Evolutionary conservation across 257 asterid genomes (phyloP).

Genomic region (Jacaranda copaia): DNA sequence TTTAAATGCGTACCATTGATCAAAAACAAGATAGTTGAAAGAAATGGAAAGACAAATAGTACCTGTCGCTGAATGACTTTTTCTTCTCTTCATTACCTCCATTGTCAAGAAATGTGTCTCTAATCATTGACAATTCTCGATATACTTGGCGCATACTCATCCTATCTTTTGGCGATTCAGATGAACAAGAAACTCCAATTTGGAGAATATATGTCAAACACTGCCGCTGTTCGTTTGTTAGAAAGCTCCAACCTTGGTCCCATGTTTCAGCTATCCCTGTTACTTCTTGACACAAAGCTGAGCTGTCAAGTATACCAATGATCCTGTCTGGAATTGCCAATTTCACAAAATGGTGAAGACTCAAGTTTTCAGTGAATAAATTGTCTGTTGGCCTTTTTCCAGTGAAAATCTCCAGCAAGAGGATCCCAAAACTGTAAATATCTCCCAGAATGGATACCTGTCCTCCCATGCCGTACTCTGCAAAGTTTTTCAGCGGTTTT

Average conservation of each 20-base stretch:
- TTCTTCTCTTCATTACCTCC: constrained; percentile 15
- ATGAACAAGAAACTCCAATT: constrained; percentile 47
- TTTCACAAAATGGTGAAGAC: constrained; percentile 50
- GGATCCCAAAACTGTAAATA: constrained; percentile 59
- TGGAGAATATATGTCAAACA: constrained; percentile 40
- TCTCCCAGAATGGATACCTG: constrained; percentile 50
- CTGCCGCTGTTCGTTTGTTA: constrained; percentile 26
- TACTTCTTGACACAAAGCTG: constrained; percentile 40
- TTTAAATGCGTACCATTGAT: background rate
- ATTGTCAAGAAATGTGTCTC: constrained; percentile 11
- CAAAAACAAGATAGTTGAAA: background rate
- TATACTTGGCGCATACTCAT: constrained; percentile 42
- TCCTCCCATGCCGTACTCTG: constrained; percentile 61
- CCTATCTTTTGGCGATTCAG: constrained; percentile 41
- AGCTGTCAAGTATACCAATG: constrained; percentile 41
- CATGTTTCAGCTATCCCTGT: constrained; percentile 39
- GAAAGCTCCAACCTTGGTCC: constrained; percentile 34
- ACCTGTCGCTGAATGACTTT: constrained; percentile 21
- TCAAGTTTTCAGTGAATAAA: constrained; percentile 48
- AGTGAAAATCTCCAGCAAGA: constrained; percentile 57
- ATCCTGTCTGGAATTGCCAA: constrained; percentile 37
- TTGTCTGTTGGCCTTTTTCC: constrained; percentile 52
- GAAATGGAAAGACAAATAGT: background rate
- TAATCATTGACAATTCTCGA: constrained; percentile 31
- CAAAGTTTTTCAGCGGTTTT: background rate